A percentile compares a stretch with the other conserved stretches of the same genome.
phyloP scores from a whole-genome alignment of 306 rosid genomes.

The Gastrolobium villosum region DNA sequence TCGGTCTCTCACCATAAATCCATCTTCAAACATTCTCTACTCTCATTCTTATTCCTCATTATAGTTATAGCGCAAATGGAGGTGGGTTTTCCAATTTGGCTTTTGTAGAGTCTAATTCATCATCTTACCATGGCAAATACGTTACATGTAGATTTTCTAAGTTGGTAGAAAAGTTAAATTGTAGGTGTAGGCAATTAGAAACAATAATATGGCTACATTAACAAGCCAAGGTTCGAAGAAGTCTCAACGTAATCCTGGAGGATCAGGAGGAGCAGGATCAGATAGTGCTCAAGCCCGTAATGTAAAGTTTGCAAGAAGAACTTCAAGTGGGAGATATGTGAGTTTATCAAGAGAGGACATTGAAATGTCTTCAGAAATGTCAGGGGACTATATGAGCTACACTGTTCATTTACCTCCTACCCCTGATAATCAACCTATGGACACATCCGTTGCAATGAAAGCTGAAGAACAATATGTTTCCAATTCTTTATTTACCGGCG shows the following conservation, averaged over 20 bases:
- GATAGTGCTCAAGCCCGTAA: slow-evolving; percentile 50
- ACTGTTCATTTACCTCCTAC: slow-evolving; percentile 94
- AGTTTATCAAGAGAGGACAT: slow-evolving; percentile 86
- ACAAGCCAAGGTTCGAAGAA: slow-evolving; percentile 72
- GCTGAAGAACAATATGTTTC: slow-evolving; percentile 95
- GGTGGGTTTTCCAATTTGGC: neutral
- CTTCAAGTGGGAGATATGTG: slow-evolving; percentile 88
- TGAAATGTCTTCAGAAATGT: slow-evolving; percentile 77
- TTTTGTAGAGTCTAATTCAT: slow-evolving; percentile 6
- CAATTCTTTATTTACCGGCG: slow-evolving; percentile 85
- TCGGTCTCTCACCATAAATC: slow-evolving; percentile 59
- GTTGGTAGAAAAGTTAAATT: neutral
- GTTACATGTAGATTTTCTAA: neutral
- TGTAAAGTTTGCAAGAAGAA: slow-evolving; percentile 82
- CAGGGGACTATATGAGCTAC: slow-evolving; percentile 85
- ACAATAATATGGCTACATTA: slow-evolving; percentile 62
- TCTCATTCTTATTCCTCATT: neutral
- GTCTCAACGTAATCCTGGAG: slow-evolving; percentile 59
- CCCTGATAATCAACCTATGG: slow-evolving; percentile 90
- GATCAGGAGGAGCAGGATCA: slow-evolving; percentile 57
- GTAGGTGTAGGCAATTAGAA: neutral
- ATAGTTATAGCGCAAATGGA: neutral
- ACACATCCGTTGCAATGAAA: slow-evolving; percentile 73
- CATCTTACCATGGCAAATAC: neutral
- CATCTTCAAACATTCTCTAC: slow-evolving; percentile 20